Evolutionary conservation across 2,329 filamentous ascomycete species (phyloP), one percentile per base, ranked within the genome.

Genomic region (Botryotinia convoluta): DNA sequence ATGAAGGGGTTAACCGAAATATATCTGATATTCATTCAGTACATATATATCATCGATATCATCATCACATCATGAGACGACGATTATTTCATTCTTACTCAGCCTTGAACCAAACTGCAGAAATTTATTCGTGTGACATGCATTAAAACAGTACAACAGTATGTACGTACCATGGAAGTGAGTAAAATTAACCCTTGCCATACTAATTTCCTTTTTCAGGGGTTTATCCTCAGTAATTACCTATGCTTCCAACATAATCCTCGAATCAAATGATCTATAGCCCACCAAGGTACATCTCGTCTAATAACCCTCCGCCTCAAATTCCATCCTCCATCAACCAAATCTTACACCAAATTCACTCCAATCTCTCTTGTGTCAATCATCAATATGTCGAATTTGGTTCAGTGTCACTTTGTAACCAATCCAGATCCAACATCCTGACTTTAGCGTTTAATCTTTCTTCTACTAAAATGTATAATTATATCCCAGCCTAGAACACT

Each of bases 161-260:
- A 26, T 48, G 45, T 48, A 20, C 14, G 44, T 44, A 45, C 62
- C 42, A 39, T 62, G 37, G 14, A 9, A 45, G 5, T 35, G 61
- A n/a, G 26, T 44, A 63, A 44, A 48, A 8, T 45, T 6, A 2
- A 32, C 29, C 65, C 65, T 20, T 32, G 65, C 57, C 48, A 42
- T 42, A 18, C 65, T 57, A 37, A 68, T 68, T 57, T 68, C 65
- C 51, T 57, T 57, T 68, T 57, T n/a, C 64, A 68, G 48, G 64
- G 64, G 32, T 37, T 54, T 57, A 32, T 57, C n/a, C n/a, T 29
- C n/a, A 37, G 35, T 26, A 39, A n/a, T 39, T 61, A n/a, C 12
- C 39, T 64, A 32, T 29, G 22, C 63, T 51, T 51, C 14, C 22
- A 51, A 51, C 22, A 63, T 42, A 32, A 57, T 68, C 65, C 65